These are phyloP conservation scores for Fremontodendron californicum DNA, from an alignment of 345 rosid species.

Conservation along the genomic window DNA sequence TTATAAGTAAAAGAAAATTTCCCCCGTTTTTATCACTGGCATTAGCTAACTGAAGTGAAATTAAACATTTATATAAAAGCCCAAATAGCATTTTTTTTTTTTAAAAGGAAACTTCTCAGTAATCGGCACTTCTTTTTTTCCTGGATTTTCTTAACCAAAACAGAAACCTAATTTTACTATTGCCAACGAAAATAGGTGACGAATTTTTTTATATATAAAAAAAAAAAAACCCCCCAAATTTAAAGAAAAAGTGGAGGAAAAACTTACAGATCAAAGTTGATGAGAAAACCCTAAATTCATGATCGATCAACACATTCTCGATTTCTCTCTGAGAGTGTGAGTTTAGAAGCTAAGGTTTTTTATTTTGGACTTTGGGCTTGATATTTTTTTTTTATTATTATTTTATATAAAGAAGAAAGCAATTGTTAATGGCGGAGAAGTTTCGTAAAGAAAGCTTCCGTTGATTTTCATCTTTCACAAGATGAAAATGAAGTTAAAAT, in stretches of 20 bases:
- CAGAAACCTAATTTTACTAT: background rate
- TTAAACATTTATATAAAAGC: background rate
- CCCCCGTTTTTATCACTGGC: background rate
- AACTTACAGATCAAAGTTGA: slow-evolving; percentile 41
- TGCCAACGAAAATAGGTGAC: background rate
- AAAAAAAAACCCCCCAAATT: background rate
- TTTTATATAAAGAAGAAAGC: background rate
- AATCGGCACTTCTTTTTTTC: background rate
- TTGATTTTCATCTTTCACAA: background rate
- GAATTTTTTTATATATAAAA: too few species aligned
- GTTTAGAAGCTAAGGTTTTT: background rate
- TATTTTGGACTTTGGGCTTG: background rate
- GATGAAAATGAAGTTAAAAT: background rate
- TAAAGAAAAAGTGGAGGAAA: background rate
- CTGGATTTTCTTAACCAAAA: slow-evolving; percentile 2
- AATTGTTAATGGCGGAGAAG: background rate
- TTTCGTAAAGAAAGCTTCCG: background rate
- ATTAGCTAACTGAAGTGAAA: background rate
- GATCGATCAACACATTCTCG: slow-evolving; percentile 15
- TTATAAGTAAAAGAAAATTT: background rate
- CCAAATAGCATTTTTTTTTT: background rate
- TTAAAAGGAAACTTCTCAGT: background rate
- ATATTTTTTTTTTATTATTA: background rate
- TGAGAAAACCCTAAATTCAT: slow-evolving; percentile 37
- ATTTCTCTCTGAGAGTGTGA: background rate